Percentiles rank a stretch among this genome's conserved stretches.
These are phyloP conservation scores for Lecanicillium sp. DNA, from an alignment of 2,329 filamentous ascomycete genomes.

Conservation along the genomic window DNA sequence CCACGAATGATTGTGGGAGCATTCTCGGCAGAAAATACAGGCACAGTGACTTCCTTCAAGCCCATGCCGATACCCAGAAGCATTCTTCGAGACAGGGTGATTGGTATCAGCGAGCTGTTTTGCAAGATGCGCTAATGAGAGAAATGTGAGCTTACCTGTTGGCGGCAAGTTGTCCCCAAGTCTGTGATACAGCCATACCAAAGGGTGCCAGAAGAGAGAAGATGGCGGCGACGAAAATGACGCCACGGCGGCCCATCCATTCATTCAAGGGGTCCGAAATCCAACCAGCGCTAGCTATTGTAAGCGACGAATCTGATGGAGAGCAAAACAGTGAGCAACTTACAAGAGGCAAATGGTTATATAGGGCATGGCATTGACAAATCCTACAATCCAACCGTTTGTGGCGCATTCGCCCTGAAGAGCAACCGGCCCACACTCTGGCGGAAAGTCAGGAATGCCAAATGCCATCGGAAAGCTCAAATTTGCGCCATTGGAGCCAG, in stretches of 20 bases:
- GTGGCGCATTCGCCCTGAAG: slow-evolving; percentile 28
- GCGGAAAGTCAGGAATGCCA: slow-evolving; percentile 29
- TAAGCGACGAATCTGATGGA: slow-evolving; percentile 7
- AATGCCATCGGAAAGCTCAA: slow-evolving; percentile 35
- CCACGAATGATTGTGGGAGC: slow-evolving; percentile 29
- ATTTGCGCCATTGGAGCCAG: slow-evolving; percentile 39
- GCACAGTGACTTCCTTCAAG: slow-evolving; percentile 38
- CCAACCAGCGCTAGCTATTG: slow-evolving; percentile 43
- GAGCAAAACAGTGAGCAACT: slow-evolving; percentile 13
- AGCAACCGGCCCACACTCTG: slow-evolving; percentile 21
- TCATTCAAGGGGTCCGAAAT: slow-evolving; percentile 54
- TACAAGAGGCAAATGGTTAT: slow-evolving; percentile 34
- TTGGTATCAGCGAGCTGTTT: no score
- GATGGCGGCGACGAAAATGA: slow-evolving; percentile 54
- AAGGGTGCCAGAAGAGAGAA: slow-evolving; percentile 55
- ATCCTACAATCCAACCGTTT: slow-evolving; percentile 53
- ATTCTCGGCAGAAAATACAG: slow-evolving; percentile 45
- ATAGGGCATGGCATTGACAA: slow-evolving; percentile 45
- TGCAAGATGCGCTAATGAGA: no score
- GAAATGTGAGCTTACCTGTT: slow-evolving; percentile 31
- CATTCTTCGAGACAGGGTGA: slow-evolving; percentile 19
- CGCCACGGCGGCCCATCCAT: slow-evolving; percentile 49
- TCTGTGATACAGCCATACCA: slow-evolving; percentile 49
- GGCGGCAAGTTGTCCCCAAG: slow-evolving; percentile 49
- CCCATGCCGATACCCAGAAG: slow-evolving; percentile 56